Percentiles rank a stretch among this genome's conserved stretches.
Evolutionary conservation across 345 rosid species (phyloP).

Genomic region (Brassica rapa): DNA sequence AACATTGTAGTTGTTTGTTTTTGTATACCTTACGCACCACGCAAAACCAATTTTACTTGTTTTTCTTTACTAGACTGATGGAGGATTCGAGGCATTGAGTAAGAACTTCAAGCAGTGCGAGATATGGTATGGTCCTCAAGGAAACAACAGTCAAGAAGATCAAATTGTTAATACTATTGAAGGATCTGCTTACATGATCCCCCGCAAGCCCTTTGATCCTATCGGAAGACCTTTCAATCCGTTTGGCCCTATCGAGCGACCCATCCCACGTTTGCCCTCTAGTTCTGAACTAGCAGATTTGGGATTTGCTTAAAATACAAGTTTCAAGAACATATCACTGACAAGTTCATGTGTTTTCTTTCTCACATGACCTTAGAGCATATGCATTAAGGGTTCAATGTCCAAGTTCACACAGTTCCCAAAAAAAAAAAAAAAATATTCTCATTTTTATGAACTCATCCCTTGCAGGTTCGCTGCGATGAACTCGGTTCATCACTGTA

Average conservation of each 20-base stretch:
- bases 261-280: neutral
- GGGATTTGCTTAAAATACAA: neutral
- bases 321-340: neutral
- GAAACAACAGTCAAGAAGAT: neutral
- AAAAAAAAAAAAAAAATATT: no score
- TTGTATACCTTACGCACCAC: neutral
- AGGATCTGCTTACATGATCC: neutral
- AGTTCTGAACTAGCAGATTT: slow-evolving; percentile 1
- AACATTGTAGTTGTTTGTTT: neutral
- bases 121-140: slow-evolving; percentile 44
- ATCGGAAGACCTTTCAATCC: slow-evolving; percentile 42
- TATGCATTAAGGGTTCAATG: no score
- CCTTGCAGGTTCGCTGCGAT: no score
- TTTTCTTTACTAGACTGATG: slow-evolving; percentile 24
- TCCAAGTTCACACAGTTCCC: no score
- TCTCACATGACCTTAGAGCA: neutral
- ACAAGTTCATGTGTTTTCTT: neutral
- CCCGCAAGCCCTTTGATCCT: slow-evolving; percentile 33
- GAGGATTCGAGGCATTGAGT: slow-evolving; percentile 50
- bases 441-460: no score
- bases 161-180: neutral
- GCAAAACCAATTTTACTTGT: neutral
- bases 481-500: no score
- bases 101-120: slow-evolving; percentile 52
- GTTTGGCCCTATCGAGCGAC: slow-evolving; percentile 42